Conservation (phyloP, 192 early-diverging fungal species). For the Backusella liffmaniae region DNA sequence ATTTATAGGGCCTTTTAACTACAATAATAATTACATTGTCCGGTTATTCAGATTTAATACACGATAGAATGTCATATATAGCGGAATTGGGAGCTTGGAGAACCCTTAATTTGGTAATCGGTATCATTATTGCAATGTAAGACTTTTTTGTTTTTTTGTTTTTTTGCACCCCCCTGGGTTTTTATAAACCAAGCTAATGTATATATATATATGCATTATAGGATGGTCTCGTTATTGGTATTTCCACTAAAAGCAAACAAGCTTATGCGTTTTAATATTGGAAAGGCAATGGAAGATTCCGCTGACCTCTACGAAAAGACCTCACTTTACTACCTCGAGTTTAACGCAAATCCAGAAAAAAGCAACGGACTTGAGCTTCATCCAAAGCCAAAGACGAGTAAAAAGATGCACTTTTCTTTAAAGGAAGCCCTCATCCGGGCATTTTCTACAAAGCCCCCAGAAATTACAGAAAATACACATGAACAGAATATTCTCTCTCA, state of each 20-base stretch:
- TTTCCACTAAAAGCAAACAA: conserved; percentile 19
- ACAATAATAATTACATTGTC: conserved; percentile 14
- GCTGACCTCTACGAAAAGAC: conserved; percentile 17
- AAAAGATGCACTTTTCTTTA: not conserved
- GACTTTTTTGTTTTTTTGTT: not conserved
- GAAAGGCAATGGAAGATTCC: conserved; percentile 15
- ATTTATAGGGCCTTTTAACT: conserved; percentile 13
- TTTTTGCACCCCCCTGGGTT: not conserved
- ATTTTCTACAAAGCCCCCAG: conserved; percentile 4
- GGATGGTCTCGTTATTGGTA: conserved; percentile 10
- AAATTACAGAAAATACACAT: not conserved
- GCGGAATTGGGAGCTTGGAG: conserved; percentile 12
- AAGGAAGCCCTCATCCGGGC: not conserved
- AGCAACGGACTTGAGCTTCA: not conserved
- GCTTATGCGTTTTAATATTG: conserved; percentile 8
- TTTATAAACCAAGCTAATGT: not conserved
- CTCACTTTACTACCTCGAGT: conserved; percentile 8
- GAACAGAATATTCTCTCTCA: not conserved
- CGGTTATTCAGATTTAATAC: conserved; percentile 6
- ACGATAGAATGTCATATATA: conserved; percentile 1
- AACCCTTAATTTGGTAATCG: conserved; percentile 15
- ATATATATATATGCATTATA: not conserved
- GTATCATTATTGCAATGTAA: conserved; percentile 19
- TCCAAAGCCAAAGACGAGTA: not conserved
- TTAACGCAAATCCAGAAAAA: not conserved